These are phyloP conservation scores for Themeda triandra DNA, from an alignment of 176 grass and related monocot genomes.

Conservation along the genomic window DNA sequence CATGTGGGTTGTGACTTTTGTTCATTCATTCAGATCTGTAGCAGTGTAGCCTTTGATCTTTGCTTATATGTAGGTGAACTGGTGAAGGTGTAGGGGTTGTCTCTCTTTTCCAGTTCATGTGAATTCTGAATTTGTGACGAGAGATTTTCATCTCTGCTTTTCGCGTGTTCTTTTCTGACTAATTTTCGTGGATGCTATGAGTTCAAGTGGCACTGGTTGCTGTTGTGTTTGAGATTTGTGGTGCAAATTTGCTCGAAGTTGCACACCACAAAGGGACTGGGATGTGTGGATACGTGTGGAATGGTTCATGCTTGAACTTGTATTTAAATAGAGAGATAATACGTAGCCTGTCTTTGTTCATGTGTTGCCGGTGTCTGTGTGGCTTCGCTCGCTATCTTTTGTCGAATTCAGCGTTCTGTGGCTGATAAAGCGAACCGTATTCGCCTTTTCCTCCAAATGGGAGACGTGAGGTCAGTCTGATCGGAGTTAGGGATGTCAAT, in stretches of 20 bases:
- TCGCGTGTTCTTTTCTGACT: neutral
- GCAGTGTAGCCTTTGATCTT: slow-evolving; percentile 1
- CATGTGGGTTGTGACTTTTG: slow-evolving; percentile 30
- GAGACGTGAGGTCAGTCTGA: neutral
- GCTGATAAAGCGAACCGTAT: neutral
- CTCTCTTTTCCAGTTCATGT: neutral
- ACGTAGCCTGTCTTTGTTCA: neutral
- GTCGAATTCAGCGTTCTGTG: neutral
- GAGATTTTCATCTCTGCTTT: neutral
- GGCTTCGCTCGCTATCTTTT: neutral
- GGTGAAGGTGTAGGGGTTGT: neutral
- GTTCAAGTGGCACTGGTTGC: neutral
- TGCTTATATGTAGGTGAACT: neutral
- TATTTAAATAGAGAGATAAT: neutral
- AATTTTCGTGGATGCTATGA: neutral
- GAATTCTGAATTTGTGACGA: neutral
- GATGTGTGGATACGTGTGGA: neutral
- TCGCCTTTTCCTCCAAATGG: neutral
- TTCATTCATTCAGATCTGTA: slow-evolving; percentile 2
- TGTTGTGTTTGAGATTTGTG: neutral
- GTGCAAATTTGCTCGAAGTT: neutral
- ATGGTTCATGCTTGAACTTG: neutral
- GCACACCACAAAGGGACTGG: neutral
- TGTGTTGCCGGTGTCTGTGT: neutral
- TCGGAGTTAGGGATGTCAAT: neutral